Base-by-base conservation (phyloP, 2,329 filamentous ascomycete genomes). In the Cytospora piceae region DNA sequence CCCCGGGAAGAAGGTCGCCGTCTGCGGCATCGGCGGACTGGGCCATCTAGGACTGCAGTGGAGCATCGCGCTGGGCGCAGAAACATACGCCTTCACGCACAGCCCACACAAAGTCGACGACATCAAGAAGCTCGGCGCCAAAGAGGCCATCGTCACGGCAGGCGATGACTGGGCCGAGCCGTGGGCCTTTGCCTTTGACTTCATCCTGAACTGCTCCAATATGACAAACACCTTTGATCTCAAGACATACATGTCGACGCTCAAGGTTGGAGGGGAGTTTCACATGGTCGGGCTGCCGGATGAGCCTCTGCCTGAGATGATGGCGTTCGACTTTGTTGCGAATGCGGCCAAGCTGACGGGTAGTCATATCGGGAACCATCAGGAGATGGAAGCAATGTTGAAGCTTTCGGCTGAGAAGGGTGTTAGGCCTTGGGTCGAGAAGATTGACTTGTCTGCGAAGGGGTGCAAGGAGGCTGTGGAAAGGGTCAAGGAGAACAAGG, bases 1-100 rank as follows among this genome's bases (percentile, higher is more conserved):
- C 0, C 88, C 89, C 0, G 91, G 90, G 5, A 91, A 90, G 75
- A 82, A 78, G 4, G 89, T 94, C 0, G 91, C 87, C 0, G 85
- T 94, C 61, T 80, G 92, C 15, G 90, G 91, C 8, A 81, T 94
- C 15, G 91, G 91, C 8, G 90, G 91, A 0, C 77, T 93, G 0
- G 90, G 91, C 0, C 90, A 94, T 74, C 87, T 93, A 69, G 91
- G 85, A 0, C 74, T 94, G 17, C 80, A 92, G 67, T 93, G 86
- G 75, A 88, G 90, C 0, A 87, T 84, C 70, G 91, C 91, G 0
- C 78, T 94, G 1, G 88, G 87, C 12, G 88, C 87, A 31, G 87
- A 91, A 56, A 83, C 84, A 8, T 86, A 88, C 27, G 88, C 85
- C 11, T 85, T 91, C 70, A 88, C 87, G 8, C 85, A 89, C 68